phyloP scores from a whole-genome alignment of 129 eudicot genomes.

The Centaurea solstitialis region DNA sequence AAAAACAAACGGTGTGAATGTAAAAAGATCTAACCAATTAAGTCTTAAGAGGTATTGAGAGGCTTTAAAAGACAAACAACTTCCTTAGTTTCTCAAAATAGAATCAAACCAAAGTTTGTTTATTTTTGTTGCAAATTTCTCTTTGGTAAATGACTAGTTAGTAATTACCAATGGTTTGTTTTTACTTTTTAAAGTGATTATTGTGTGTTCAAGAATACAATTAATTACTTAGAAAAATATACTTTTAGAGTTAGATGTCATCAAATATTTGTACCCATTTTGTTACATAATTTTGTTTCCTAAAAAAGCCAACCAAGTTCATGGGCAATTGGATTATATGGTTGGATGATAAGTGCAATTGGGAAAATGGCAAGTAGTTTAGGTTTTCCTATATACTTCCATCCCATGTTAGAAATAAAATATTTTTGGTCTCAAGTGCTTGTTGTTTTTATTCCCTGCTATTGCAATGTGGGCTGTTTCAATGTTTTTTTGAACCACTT shows the following conservation, averaged over 20 bases:
- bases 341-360: background rate
- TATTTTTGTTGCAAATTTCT: too few species aligned
- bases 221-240: background rate
- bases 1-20: too few species aligned
- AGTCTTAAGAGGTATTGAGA: too few species aligned
- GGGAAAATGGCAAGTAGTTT: conserved; percentile 30
- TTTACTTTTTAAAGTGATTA: background rate
- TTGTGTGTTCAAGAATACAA: background rate
- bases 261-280: background rate
- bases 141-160: too few species aligned
- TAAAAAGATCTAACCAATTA: too few species aligned
- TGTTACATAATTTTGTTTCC: background rate
- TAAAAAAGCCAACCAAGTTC: background rate
- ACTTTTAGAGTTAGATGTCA: background rate
- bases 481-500: background rate
- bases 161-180: too few species aligned
- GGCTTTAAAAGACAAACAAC: too few species aligned
- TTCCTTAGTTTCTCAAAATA: too few species aligned
- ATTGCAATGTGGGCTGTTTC: background rate
- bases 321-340: background rate
- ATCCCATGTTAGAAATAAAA: conserved; percentile 13
- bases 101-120: too few species aligned
- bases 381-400: conserved; percentile 9
- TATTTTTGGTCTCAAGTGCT: conserved; percentile 23
- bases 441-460: conserved; percentile 12